These are phyloP conservation scores for Alternaria rosae DNA, from an alignment of 2,329 filamentous ascomycete genomes.

Conservation along the genomic window DNA sequence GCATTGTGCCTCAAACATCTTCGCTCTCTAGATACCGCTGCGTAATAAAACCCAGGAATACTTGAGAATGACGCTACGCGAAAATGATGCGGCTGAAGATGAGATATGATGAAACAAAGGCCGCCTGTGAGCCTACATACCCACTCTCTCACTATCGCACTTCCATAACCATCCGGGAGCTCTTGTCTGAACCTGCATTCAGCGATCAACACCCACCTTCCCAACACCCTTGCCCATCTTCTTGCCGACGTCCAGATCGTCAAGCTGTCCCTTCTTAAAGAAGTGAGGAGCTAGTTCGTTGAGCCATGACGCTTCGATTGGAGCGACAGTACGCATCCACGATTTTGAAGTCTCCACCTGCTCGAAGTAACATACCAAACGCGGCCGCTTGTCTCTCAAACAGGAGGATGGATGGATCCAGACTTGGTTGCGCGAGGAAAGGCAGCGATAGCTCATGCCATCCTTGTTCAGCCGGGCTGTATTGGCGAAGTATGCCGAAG, in stretches of 20 bases:
- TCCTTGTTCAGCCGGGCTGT: conserved; percentile 82
- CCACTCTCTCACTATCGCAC: too few relatives aligned
- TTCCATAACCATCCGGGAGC: too few relatives aligned
- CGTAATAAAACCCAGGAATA: too few relatives aligned
- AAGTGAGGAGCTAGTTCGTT: conserved; percentile 92
- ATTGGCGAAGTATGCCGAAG: conserved; percentile 93
- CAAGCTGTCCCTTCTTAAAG: conserved; percentile 72
- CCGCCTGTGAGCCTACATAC: too few relatives aligned
- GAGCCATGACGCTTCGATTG: conserved; percentile 84
- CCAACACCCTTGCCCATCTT: conserved; percentile 62
- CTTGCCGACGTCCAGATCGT: conserved; percentile 14
- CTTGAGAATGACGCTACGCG: too few relatives aligned
- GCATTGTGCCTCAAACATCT: too few relatives aligned
- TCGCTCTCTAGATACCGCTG: too few relatives aligned
- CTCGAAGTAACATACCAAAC: conserved; percentile 89
- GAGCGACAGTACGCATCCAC: conserved; percentile 89
- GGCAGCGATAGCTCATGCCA: conserved; percentile 87
- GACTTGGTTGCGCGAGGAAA: conserved; percentile 83
- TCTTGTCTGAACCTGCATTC: too few relatives aligned
- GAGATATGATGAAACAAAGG: too few relatives aligned
- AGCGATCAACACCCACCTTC: conserved; percentile 40
- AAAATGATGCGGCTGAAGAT: too few relatives aligned
- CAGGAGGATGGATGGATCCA: conserved; percentile 85
- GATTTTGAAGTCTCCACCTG: conserved; percentile 85
- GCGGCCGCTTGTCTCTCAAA: conserved; percentile 75